Percentiles rank a stretch among this genome's conserved stretches.
Conservation (phyloP, 345 rosid genomes). For the Linum tenue region DNA sequence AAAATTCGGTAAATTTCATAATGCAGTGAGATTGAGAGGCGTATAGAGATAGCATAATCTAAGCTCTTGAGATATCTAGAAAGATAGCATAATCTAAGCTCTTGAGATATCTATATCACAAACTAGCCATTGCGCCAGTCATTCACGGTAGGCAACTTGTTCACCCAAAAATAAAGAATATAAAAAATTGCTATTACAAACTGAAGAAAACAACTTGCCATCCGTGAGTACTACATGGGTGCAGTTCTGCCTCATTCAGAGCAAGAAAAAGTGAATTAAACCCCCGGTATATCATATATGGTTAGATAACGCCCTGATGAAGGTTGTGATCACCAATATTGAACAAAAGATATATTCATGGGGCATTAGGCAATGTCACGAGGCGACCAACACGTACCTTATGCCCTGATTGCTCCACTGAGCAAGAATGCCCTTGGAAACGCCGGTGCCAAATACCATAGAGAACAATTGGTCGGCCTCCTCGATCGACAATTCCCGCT, state of each 20-base stretch:
- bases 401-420: slow-evolving; percentile 99
- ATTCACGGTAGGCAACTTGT: not conserved
- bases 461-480: slow-evolving; percentile 60
- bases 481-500: slow-evolving; percentile 26
- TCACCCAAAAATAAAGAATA: not conserved
- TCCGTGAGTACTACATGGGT: too few relatives aligned
- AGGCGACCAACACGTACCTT: slow-evolving; percentile 34
- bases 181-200: too few relatives aligned
- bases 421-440: slow-evolving; percentile 63
- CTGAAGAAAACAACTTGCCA: too few relatives aligned
- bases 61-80: not conserved
- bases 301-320: too few relatives aligned
- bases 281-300: too few relatives aligned
- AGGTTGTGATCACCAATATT: too few relatives aligned
- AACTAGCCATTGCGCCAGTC: too few relatives aligned
- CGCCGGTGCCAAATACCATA: slow-evolving; percentile 64
- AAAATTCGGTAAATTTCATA: not conserved
- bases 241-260: too few relatives aligned
- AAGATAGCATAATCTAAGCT: not conserved
- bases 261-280: not conserved
- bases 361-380: not conserved
- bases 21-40: not conserved
- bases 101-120: not conserved
- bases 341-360: not conserved
- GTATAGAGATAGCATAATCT: not conserved